Base-by-base conservation (phyloP, 2,329 filamentous ascomycete genomes). In the Purpureocillium takamizusanense region DNA sequence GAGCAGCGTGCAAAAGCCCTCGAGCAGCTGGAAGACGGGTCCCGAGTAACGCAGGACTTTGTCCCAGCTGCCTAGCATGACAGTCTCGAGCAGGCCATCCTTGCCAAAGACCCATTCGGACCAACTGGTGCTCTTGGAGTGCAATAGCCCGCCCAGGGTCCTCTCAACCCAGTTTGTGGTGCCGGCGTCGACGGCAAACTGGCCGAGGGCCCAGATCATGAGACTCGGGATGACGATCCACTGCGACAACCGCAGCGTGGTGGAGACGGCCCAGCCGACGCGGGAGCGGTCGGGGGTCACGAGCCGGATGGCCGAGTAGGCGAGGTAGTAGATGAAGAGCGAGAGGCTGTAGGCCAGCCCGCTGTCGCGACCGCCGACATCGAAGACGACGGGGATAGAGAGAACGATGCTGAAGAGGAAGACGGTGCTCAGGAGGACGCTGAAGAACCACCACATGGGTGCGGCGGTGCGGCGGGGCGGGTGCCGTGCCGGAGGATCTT, bases 381-480 rank as follows among this genome's bases (percentile, higher is more conserved):
- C 92, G 69, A 97, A 97, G 54, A 90, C 86, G 58, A 98, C 81
- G 45, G 92, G 92, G 59, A 98, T 92, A 45, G 88, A 95, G 58
- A 97, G 84, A 57, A 97, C 81, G 61, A 95, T 88, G 65, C 85
- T 85, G 64, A 89, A 75, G 53, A 97, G 80, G 67, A 95, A 97
- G 64, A 86, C 65, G 57, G 82, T 72, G 65, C 86, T 86, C 56
- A 86, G 86, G 51, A 89, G 59, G 60, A 83, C 74, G 59, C 83
- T 81, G 63, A 89, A 78, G 63, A 90, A 72, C 83, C 72, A 76
- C 72, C 83, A 88, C 86, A 95, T 94, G 64, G 68, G 58, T 51
- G 53, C 60, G 57, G 53, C 49, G 49, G 49, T 38, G 41, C 42
- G 51, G 52, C 50, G 48, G 46, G 48, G 47, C 21, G 42, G 40